phyloP scores from a whole-genome alignment of 2,329 filamentous ascomycete species.

The Penicillium brevicompactum region DNA sequence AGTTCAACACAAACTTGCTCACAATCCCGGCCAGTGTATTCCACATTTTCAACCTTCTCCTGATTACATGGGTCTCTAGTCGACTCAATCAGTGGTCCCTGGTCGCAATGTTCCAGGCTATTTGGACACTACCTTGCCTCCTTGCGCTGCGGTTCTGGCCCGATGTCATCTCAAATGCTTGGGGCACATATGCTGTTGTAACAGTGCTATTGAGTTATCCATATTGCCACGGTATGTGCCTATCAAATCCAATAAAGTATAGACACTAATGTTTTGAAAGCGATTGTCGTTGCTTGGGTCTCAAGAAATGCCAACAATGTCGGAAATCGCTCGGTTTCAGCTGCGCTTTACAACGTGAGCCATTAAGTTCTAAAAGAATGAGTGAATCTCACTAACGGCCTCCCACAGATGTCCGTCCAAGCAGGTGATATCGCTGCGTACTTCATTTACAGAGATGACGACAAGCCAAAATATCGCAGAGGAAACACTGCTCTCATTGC shows the following conservation, averaged over 20 bases:
- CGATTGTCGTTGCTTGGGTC: constrained; percentile 62
- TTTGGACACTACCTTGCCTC: constrained; percentile 65
- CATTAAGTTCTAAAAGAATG: background rate
- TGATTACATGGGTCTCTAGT: constrained; percentile 8
- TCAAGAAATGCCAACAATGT: constrained; percentile 66
- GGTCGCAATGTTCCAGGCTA: background rate
- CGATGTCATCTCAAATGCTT: constrained; percentile 45
- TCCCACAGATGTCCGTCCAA: constrained; percentile 34
- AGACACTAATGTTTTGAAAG: constrained; percentile 1
- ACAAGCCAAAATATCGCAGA: constrained; percentile 54
- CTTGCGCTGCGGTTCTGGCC: constrained; percentile 53
- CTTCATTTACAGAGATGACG: constrained; percentile 57
- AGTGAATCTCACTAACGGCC: background rate
- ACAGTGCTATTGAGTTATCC: constrained; percentile 56
- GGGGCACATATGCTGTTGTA: constrained; percentile 56
- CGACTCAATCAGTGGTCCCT: constrained; percentile 3
- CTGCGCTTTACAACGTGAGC: constrained; percentile 59
- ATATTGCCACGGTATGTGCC: constrained; percentile 52
- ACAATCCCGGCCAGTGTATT: constrained; percentile 50
- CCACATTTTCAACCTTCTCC: constrained; percentile 5
- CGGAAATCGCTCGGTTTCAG: constrained; percentile 62
- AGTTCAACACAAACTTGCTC: constrained; percentile 65
- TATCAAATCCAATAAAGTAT: background rate
- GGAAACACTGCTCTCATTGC: constrained; percentile 57
- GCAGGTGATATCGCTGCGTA: constrained; percentile 31